Conservation (phyloP, 768 basidiomycete species). For the Phylloporus rhodoxanthus region DNA sequence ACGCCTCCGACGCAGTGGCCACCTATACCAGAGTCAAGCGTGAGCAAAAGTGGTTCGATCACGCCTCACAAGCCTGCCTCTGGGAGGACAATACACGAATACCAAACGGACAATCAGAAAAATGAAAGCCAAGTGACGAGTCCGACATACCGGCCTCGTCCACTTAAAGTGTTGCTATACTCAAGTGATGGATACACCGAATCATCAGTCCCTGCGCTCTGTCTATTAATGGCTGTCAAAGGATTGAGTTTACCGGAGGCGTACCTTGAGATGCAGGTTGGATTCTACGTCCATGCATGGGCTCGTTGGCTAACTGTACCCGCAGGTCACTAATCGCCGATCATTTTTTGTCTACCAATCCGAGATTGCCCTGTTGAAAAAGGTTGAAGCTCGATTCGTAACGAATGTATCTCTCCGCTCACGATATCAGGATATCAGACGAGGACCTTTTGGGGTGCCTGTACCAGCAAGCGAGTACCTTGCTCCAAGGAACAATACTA, state of each 20-base stretch:
- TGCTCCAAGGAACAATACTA: constrained; percentile 6
- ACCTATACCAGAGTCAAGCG: constrained; percentile 13
- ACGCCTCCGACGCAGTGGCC: constrained; percentile 15
- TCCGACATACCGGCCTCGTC: constrained; percentile 42
- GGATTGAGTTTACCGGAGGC: constrained; percentile 75
- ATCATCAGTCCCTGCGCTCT: constrained; percentile 80
- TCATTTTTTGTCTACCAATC: constrained; percentile 89
- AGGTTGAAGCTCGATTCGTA: constrained; percentile 54
- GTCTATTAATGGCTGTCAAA: constrained; percentile 76
- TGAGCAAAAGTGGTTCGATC: constrained; percentile 16
- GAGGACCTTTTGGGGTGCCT: constrained; percentile 10
- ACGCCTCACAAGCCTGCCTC: constrained; percentile 8
- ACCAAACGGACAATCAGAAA: constrained; percentile 11
- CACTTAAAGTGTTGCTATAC: constrained; percentile 73
- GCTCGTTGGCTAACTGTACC: neutral
- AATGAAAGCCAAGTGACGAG: constrained; percentile 5
- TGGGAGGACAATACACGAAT: constrained; percentile 10
- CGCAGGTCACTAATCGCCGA: constrained; percentile 56
- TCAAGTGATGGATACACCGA: constrained; percentile 92
- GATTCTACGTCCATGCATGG: neutral
- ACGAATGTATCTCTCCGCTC: constrained; percentile 15
- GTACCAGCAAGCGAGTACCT: constrained; percentile 7
- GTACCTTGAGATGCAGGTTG: constrained; percentile 78
- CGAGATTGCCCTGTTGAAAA: constrained; percentile 68
- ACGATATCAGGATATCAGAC: constrained; percentile 24